These are phyloP conservation scores for Mucor mucedo DNA, from an alignment of 371 early-diverging fungal species.

Conservation along the genomic window DNA sequence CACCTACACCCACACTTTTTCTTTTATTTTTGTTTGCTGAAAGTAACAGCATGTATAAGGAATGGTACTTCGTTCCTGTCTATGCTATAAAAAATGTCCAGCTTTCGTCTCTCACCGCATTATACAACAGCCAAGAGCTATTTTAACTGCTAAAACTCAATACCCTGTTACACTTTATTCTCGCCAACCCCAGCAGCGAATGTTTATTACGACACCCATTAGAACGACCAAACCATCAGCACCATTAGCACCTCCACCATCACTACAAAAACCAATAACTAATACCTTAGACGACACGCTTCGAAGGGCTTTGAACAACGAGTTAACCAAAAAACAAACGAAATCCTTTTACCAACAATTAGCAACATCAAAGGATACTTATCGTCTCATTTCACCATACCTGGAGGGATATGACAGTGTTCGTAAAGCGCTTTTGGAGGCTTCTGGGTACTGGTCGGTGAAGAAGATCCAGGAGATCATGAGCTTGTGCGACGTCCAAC, in stretches of 20 bases:
- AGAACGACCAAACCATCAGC: not conserved
- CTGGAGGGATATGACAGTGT: not conserved
- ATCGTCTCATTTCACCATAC: not conserved
- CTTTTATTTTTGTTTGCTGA: not conserved
- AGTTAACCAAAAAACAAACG: not conserved
- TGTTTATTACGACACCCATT: not conserved
- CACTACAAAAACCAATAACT: too few relatives aligned
- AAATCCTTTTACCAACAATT: slow-evolving; percentile 8
- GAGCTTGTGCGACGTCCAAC: not conserved
- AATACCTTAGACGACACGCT: too few relatives aligned
- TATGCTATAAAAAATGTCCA: slow-evolving; percentile 27
- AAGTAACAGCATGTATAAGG: slow-evolving; percentile 34
- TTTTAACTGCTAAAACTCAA: slow-evolving; percentile 2
- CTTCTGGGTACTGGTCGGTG: slow-evolving; percentile 14
- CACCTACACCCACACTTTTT: not conserved
- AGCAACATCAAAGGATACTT: slow-evolving; percentile 8
- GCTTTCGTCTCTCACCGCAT: not conserved
- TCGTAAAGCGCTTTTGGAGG: slow-evolving; percentile 11
- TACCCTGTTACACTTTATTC: slow-evolving; percentile 19
- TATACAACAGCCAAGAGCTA: not conserved
- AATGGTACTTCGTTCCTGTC: slow-evolving; percentile 36
- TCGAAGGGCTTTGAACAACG: too few relatives aligned
- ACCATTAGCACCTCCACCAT: too few relatives aligned
- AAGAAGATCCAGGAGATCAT: slow-evolving; percentile 5
- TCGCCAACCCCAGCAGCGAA: not conserved